These are phyloP conservation scores for Lepidium aucheri DNA, from an alignment of 345 rosid genomes.

Conservation along the genomic window DNA sequence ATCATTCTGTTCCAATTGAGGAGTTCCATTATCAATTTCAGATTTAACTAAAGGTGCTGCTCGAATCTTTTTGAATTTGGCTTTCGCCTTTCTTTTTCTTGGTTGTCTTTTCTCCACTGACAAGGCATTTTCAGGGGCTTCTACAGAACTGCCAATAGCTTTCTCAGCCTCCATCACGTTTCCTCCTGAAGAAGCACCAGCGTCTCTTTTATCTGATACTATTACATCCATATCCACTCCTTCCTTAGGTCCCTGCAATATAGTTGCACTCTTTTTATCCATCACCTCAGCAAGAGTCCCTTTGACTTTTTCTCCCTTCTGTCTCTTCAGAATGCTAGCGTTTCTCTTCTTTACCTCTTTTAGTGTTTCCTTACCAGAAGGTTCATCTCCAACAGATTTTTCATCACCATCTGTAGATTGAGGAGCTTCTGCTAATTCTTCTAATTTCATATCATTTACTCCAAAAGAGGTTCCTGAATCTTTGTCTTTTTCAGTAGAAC, in stretches of 20 bases:
- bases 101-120: constrained; percentile 28
- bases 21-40: constrained; percentile 7
- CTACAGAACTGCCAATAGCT: constrained; percentile 18
- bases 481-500: constrained; percentile 4
- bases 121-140: constrained; percentile 15
- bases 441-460: not conserved
- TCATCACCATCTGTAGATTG: not conserved
- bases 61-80: constrained; percentile 34
- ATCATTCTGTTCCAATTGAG: constrained; percentile 7
- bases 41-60: constrained; percentile 22
- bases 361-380: not conserved
- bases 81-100: constrained; percentile 30
- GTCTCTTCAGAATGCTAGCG: not conserved
- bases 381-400: not conserved
- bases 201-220: not conserved
- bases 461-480: constrained; percentile 5
- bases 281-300: not conserved
- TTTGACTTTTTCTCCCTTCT: not conserved
- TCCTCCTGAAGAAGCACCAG: constrained; percentile 14
- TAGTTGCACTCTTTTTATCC: not conserved
- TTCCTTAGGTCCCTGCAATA: not conserved
- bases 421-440: not conserved
- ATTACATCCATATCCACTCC: not conserved
- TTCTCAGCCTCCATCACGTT: constrained; percentile 25
- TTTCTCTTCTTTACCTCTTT: not conserved